Base-by-base conservation (phyloP, 2,329 filamentous ascomycete genomes). In the Penicillium sumatraense region DNA sequence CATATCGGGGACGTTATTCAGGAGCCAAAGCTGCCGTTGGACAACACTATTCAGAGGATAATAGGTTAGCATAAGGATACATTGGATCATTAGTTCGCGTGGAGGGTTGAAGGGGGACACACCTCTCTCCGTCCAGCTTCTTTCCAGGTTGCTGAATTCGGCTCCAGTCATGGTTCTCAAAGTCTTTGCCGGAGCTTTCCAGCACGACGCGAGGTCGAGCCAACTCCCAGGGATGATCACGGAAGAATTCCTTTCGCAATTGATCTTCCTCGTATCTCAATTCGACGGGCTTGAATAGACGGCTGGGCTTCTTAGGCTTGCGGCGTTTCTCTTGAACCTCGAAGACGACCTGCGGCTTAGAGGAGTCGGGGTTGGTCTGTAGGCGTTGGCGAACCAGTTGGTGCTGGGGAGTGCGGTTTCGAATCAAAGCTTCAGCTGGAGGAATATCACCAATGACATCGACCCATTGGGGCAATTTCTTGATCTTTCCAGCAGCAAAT, bases 161-260 rank as follows among this genome's bases (percentile, higher is more conserved):
- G 64, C 88, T 89, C 93, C 93, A 98, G 74, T 97, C 86, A 67
- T 86, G 87, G 51, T 78, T 80, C 72, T 88, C 85, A 49, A 85
- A 81, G 69, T 99, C 93, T 70, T 89, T 89, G 50, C 95, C 95
- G 68, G 93, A 89, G 64, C 87, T 81, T 77, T 99, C 95, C 9
- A 98, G 78, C 44, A 99, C 80, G 55, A 96, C 82, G 64, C 91
- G 84, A 51, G 95, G 95, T 59, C 93, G 84, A 16, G 95, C 95
- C 69, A 99, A 79, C 77, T 99, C 95, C 95, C 95, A 99, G 5
- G 95, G 95, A 72, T 99, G 95, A 74, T 99, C 93, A 68, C 83
- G 86, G 80, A 90, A 99, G 78, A 98, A 99, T 24, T 87, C 85
- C 63, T 78, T 81, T 60, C 95, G 88, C 68, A 99, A 81, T 57